Percentiles rank a stretch among this genome's conserved stretches.
These are phyloP conservation scores for Dalbergia cultrata DNA, from an alignment of 306 rosid species.

Conservation along the genomic window DNA sequence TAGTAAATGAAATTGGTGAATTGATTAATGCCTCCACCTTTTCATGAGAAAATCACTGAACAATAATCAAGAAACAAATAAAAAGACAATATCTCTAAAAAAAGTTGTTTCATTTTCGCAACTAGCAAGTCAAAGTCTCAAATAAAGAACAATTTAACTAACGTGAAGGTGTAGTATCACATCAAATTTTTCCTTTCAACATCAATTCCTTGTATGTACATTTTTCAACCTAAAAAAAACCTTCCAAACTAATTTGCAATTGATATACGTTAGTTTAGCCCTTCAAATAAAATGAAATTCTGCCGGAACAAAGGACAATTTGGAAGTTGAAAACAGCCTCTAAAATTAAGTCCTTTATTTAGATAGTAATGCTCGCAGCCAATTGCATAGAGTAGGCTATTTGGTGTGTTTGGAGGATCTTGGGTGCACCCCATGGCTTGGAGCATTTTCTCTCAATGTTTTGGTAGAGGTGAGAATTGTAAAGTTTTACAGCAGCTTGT, in stretches of 20 bases:
- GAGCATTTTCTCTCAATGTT: not conserved
- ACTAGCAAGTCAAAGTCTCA: slow-evolving; percentile 24
- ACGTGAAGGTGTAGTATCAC: not conserved
- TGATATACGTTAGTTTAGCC: not conserved
- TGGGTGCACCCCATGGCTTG: not conserved
- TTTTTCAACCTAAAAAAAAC: slow-evolving; percentile 27
- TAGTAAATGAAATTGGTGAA: slow-evolving; percentile 12
- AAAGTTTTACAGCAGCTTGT: not conserved
- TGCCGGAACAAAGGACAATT: not conserved
- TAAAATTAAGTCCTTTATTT: slow-evolving; percentile 9
- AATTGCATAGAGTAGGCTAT: slow-evolving; percentile 2
- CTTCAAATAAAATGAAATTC: not conserved
- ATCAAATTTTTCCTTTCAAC: slow-evolving; percentile 29
- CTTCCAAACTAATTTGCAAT: not conserved
- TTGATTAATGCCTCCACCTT: slow-evolving; percentile 1
- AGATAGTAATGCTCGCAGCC: slow-evolving; percentile 18
- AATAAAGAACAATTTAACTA: not conserved
- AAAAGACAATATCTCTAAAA: slow-evolving; percentile 25
- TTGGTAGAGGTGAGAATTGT: not conserved
- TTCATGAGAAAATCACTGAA: slow-evolving; percentile 25
- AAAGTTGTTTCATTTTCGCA: slow-evolving; percentile 25
- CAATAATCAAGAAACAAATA: not conserved
- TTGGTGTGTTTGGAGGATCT: not conserved
- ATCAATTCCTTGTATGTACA: slow-evolving; percentile 15
- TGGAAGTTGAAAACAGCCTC: slow-evolving; percentile 28